A percentile compares a stretch with the other conserved stretches of the same genome.
These are phyloP conservation scores for Lycium ferocissimum DNA, from an alignment of 257 asterid genomes.

Conservation along the genomic window DNA sequence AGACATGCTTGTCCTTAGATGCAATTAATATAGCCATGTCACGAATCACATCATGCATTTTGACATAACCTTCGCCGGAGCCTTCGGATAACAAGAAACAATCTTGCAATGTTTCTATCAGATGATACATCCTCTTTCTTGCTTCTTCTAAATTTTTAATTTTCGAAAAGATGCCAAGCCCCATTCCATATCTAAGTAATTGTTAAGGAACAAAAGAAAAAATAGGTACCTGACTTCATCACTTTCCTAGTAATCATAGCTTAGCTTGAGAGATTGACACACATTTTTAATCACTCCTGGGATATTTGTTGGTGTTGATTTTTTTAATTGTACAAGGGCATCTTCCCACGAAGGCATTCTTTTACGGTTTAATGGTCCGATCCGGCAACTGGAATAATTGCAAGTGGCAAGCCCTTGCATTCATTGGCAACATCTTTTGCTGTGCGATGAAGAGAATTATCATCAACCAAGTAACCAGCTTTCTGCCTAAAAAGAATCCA, in stretches of 20 bases:
- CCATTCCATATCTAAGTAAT: too few species aligned
- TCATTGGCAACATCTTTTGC: slow-evolving; percentile 32
- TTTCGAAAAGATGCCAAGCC: too few species aligned
- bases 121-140: too few species aligned
- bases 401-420: slow-evolving; percentile 43
- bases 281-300: slow-evolving; percentile 18
- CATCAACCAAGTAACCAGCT: slow-evolving; percentile 27
- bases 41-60: too few species aligned
- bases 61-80: too few species aligned
- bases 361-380: slow-evolving; percentile 26
- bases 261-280: slow-evolving; percentile 31
- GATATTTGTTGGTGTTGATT: neutral
- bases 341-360: slow-evolving; percentile 17
- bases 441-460: neutral
- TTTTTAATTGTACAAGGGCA: slow-evolving; percentile 30
- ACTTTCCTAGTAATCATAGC: slow-evolving; percentile 35
- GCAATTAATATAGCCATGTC: too few species aligned
- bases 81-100: too few species aligned
- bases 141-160: too few species aligned
- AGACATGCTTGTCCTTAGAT: too few species aligned
- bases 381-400: slow-evolving; percentile 40
- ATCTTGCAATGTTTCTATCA: too few species aligned
- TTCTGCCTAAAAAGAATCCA: slow-evolving; percentile 39
- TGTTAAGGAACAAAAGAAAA: slow-evolving; percentile 34
- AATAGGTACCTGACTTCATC: slow-evolving; percentile 35